These are phyloP conservation scores for Escallonia herrerae DNA, from an alignment of 129 eudicot genomes.

Conservation along the genomic window DNA sequence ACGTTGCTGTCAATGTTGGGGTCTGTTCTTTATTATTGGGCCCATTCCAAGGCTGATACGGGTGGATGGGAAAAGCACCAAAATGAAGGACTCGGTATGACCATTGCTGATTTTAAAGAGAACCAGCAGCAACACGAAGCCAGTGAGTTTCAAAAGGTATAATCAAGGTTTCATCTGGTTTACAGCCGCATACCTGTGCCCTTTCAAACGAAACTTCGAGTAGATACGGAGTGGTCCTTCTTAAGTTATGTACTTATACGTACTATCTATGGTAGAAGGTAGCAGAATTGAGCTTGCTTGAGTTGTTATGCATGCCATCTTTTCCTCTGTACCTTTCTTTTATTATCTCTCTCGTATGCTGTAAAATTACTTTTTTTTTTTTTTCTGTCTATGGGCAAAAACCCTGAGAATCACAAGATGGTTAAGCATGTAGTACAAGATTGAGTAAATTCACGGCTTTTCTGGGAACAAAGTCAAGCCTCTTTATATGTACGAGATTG, in stretches of 20 bases:
- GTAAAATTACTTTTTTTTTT: too few species aligned
- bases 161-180: constrained; percentile 7
- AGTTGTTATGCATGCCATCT: neutral
- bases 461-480: too few species aligned
- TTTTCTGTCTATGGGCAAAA: too few species aligned
- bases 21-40: constrained; percentile 59
- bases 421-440: too few species aligned
- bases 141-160: constrained; percentile 44
- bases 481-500: too few species aligned
- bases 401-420: too few species aligned
- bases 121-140: constrained; percentile 30
- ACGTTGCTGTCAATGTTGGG: constrained; percentile 77
- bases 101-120: constrained; percentile 32
- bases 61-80: constrained; percentile 94
- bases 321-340: neutral
- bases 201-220: neutral
- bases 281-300: neutral
- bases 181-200: constrained; percentile 1
- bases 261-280: neutral
- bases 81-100: constrained; percentile 76
- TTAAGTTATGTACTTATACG: neutral
- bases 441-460: too few species aligned
- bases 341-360: too few species aligned
- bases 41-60: constrained; percentile 83
- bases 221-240: neutral